Base-by-base conservation (phyloP, 106 monocot genomes). In the Dioscorea alata region DNA sequence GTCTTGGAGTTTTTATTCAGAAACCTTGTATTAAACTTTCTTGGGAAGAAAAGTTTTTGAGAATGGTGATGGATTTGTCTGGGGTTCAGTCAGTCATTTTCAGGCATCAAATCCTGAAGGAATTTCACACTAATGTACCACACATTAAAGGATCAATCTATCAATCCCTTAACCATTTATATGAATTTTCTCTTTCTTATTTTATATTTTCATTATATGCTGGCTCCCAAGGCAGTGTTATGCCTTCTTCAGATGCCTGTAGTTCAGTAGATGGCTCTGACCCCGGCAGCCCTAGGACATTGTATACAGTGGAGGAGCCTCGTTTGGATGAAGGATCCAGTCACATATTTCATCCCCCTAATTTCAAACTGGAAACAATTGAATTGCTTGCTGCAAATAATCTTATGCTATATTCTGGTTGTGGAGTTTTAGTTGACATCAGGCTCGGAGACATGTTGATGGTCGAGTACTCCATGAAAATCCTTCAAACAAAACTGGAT, bases 21-120 rank as follows among this genome's bases (percentile, higher is more conserved):
- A 87, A 74, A 56, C 80, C 76, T 56, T 67, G 35, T n/a, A 16
- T 87, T 33, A 71, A 82, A 50, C 35, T 90, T 73, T 72, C 71
- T 8, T 66, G 73, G 48, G 69, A 70, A 59, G 74, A 60, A 60
- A 61, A 57, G 24, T 42, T 60, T 74, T 24, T 61, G 56, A 72
- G 81, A 28, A 13, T 82, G 19, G 59, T 70, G 12, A 33, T 83
- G 23, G 69, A 81, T 57, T 53, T 87, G 1, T 76, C 73, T 63
- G 76, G 78, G 59, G 54, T 90, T 63, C 71, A 85, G 59, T 75
- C 85, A 60, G 57, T 74, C 49, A 52, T 90, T 14, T 78, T 79
- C 20, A 65, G 65, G 13, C 25, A 64, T 69, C 73, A 84, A 56
- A 66, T 10, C 68, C n/a, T 51, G 15, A 18, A 60, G 14, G 61